Conservation (phyloP, 2,329 filamentous ascomycete species). For the Chaetothyriales sp. region DNA sequence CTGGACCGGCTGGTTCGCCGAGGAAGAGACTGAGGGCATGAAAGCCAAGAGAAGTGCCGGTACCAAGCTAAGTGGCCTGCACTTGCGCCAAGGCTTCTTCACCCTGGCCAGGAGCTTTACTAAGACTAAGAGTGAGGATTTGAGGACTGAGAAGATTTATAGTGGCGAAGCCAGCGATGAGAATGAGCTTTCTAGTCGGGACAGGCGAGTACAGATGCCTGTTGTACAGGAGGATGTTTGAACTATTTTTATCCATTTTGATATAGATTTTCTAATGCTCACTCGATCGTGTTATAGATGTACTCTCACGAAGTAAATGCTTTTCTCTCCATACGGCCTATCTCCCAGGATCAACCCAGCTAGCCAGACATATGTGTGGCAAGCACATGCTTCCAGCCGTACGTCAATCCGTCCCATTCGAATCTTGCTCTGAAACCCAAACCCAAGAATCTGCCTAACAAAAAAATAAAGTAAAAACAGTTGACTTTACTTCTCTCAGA, state of each 20-base stretch:
- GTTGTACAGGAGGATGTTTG: background rate
- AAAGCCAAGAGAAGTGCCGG: slow-evolving; percentile 12
- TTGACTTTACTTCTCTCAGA: too few relatives aligned
- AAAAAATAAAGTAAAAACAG: too few relatives aligned
- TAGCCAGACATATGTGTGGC: too few relatives aligned
- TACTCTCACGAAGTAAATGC: too few relatives aligned
- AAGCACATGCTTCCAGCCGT: too few relatives aligned
- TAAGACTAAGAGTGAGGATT: slow-evolving; percentile 19
- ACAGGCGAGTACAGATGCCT: background rate
- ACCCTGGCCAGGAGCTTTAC: slow-evolving; percentile 21
- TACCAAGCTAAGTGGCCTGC: slow-evolving; percentile 17
- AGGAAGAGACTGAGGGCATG: slow-evolving; percentile 21
- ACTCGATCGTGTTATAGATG: too few relatives aligned
- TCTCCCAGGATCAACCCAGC: too few relatives aligned
- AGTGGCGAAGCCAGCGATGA: background rate
- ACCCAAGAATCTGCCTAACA: too few relatives aligned
- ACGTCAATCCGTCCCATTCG: too few relatives aligned
- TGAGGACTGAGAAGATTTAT: slow-evolving; percentile 2
- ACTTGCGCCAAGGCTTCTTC: slow-evolving; percentile 23
- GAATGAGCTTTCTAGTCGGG: background rate
- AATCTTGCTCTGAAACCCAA: too few relatives aligned
- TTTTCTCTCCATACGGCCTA: too few relatives aligned
- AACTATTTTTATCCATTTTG: background rate
- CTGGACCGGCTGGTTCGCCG: slow-evolving; percentile 20
- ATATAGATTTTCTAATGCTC: too few relatives aligned